These are phyloP conservation scores for Cladochytrium replicatum DNA, from an alignment of 192 early-diverging fungal species.

Conservation along the genomic window DNA sequence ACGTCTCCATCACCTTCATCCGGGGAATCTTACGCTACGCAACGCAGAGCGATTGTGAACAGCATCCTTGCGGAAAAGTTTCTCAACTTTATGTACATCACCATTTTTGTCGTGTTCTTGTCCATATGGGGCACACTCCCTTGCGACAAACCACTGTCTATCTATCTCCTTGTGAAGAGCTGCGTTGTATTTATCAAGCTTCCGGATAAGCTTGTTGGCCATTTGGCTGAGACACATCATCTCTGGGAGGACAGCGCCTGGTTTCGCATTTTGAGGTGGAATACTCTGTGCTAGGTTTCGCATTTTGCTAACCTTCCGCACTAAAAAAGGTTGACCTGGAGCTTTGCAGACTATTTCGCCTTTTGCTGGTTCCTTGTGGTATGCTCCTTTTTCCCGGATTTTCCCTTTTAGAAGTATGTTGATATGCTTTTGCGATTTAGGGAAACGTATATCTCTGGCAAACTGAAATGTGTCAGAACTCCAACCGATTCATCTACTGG, in stretches of 20 bases:
- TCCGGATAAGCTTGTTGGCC: not conserved
- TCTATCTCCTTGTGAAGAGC: not conserved
- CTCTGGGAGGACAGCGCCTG: not conserved
- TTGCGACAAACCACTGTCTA: not conserved
- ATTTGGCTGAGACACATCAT: not conserved
- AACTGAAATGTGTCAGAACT: not conserved
- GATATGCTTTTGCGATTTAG: no score
- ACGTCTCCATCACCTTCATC: no score
- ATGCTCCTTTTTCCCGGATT: no score
- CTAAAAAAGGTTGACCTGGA: no score
- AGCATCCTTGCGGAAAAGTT: not conserved
- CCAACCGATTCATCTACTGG: conserved; percentile 1
- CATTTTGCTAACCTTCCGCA: no score
- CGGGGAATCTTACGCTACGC: no score
- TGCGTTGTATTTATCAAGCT: not conserved
- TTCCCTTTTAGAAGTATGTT: no score
- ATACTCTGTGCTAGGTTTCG: no score
- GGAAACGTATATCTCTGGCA: not conserved
- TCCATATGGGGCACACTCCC: not conserved
- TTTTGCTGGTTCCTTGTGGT: not conserved
- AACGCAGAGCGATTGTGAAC: no score
- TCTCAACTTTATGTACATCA: not conserved
- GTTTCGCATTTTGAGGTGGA: no score
- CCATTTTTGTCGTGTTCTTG: not conserved
- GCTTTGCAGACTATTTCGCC: not conserved